These are phyloP conservation scores for Lotmaria passim DNA, from an alignment of 208 protist species.

Conservation along the genomic window DNA sequence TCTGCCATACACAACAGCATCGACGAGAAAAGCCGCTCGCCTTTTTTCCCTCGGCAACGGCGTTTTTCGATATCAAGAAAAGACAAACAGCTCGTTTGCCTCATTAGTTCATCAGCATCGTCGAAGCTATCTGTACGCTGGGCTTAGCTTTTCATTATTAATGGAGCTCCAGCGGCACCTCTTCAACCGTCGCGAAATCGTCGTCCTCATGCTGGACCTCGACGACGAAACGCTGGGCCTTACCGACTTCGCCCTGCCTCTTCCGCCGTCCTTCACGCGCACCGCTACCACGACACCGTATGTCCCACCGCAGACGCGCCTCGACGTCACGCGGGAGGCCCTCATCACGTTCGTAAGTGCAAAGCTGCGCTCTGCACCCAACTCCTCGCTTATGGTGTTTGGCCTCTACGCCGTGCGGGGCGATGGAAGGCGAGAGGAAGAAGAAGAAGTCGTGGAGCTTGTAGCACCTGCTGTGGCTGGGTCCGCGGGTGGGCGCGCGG, in stretches of 20 bases:
- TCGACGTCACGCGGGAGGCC: constrained; percentile 40
- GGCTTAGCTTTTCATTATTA: neutral
- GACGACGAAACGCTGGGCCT: constrained; percentile 27
- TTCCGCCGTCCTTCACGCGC: constrained; percentile 9
- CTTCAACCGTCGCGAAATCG: constrained; percentile 46
- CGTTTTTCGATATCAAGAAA: too few relatives aligned
- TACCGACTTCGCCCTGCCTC: constrained; percentile 46
- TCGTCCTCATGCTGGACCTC: constrained; percentile 59
- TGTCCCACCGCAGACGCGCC: constrained; percentile 33
- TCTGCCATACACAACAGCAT: too few relatives aligned
- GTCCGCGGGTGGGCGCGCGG: constrained; percentile 1
- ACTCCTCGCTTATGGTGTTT: constrained; percentile 32
- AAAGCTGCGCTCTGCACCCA: constrained; percentile 41
- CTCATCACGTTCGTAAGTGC: constrained; percentile 47
- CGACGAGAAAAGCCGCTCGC: too few relatives aligned
- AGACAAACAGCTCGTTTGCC: too few relatives aligned
- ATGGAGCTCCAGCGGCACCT: constrained; percentile 28
- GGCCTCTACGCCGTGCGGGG: constrained; percentile 46
- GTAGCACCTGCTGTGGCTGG: constrained; percentile 22
- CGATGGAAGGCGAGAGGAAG: constrained; percentile 4
- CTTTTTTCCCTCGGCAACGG: too few relatives aligned
- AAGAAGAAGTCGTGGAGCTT: constrained; percentile 28
- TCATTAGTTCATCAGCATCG: neutral
- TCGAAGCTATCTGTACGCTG: neutral
- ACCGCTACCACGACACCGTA: neutral